Percentiles rank a stretch among this genome's conserved stretches.
phyloP scores from a whole-genome alignment of 345 rosid species.

The Murraya koenigii region DNA sequence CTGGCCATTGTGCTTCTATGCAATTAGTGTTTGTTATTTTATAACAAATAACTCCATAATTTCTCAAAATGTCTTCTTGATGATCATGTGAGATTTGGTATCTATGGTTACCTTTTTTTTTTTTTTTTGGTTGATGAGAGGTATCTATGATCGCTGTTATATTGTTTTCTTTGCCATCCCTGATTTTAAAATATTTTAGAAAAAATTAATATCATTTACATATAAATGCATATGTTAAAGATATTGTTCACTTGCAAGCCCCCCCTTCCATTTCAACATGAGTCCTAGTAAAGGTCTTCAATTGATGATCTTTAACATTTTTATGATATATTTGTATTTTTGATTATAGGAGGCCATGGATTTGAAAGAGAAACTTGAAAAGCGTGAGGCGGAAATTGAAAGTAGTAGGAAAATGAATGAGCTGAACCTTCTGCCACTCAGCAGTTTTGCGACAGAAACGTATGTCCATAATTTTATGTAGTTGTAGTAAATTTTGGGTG shows the following conservation, averaged over 20 bases:
- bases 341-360: slow-evolving; percentile 58
- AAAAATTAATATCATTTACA: too few species aligned
- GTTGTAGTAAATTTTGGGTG: background rate
- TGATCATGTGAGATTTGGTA: background rate
- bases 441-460: slow-evolving; percentile 60
- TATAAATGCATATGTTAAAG: too few species aligned
- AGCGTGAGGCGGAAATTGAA: slow-evolving; percentile 80
- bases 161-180: background rate
- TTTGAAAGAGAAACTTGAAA: slow-evolving; percentile 64
- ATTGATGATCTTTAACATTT: background rate
- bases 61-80: background rate
- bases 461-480: slow-evolving; percentile 22
- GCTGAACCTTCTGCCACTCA: slow-evolving; percentile 61
- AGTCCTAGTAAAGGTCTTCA: background rate
- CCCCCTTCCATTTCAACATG: too few species aligned
- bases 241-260: too few species aligned
- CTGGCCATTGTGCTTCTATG: background rate
- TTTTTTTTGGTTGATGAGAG: background rate
- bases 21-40: background rate
- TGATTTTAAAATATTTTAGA: background rate
- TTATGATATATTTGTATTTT: slow-evolving; percentile 9
- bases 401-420: slow-evolving; percentile 66
- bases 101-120: background rate
- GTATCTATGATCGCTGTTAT: background rate
- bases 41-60: background rate